Base-by-base conservation (phyloP, 1,139 yeast species). In the Hemisphaericaspora lyxosophila region DNA sequence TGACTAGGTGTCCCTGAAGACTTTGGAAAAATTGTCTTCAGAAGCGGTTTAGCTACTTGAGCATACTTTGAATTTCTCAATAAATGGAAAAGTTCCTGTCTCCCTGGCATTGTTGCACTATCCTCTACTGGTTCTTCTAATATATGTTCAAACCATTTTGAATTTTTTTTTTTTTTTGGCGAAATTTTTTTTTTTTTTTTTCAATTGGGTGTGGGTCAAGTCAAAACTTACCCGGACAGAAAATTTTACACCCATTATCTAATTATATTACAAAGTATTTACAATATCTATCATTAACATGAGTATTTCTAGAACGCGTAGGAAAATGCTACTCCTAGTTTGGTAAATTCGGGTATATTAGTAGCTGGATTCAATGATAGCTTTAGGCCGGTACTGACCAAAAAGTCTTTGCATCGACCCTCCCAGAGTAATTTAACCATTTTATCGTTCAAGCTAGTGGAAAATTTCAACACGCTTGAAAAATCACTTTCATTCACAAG, bases 341-440 rank as follows among this genome's bases (percentile, higher is more conserved):
- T 57, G 36, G 55, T 55, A 26, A 70, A 42, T 36, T 69, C 74
- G 1, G 75, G 75, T 4, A 58, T 49, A 28, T 54, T 54, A 0
- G 65, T 60, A 4, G 42, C 36, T 1, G 59, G 53, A 39, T 66
- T 64, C 20, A 67, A 38, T 4, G 58, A 46, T 9, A 82, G 47
- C 37, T 75, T 78, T 3, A 82, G 72, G 0, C 97, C 97, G 1
- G 92, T 76, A 38, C 89, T 81, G 4, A 90, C 70, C 37, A 92
- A 59, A 52, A 92, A 84, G 36, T 88, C 95, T 51, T 85, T 81
- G 52, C 78, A 78, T 46, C 86, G 74, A 0, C 97, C 97, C 54
- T 87, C 96, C 97, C 97, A 92, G 26, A 87, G 62, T 5, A 89
- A 39, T 42, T 79, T 80, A 7, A 86, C 52, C 42, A 78, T 71